These are phyloP conservation scores for Allantophomopsis lycopodina DNA, from an alignment of 2,329 filamentous ascomycete genomes.

Conservation along the genomic window DNA sequence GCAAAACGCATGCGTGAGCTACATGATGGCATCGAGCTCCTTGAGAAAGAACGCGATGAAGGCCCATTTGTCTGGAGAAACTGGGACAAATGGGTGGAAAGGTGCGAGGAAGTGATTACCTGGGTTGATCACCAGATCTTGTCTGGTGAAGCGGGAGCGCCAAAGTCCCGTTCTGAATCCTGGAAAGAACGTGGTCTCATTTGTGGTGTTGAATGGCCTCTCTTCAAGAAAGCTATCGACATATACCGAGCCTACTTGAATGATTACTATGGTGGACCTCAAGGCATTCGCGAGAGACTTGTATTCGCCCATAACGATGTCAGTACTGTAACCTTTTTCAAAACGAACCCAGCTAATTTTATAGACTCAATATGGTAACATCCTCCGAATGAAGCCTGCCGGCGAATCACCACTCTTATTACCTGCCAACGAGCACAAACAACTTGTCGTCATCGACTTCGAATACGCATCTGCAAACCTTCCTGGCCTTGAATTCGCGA, in stretches of 20 bases:
- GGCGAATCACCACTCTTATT: slow-evolving; percentile 74
- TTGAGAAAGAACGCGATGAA: slow-evolving; percentile 61
- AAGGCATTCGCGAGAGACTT: slow-evolving; percentile 57
- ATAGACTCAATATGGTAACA: slow-evolving; percentile 96
- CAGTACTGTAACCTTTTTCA: slow-evolving; percentile 20
- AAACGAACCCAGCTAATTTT: neutral
- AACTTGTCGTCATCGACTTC: slow-evolving; percentile 94
- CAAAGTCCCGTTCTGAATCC: slow-evolving; percentile 17
- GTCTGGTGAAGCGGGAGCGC: slow-evolving; percentile 17
- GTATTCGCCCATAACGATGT: slow-evolving; percentile 98
- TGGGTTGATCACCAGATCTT: slow-evolving; percentile 43
- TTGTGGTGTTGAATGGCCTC: slow-evolving; percentile 71
- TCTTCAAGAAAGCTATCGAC: slow-evolving; percentile 61
- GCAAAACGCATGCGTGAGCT: slow-evolving; percentile 96
- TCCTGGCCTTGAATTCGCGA: slow-evolving; percentile 82
- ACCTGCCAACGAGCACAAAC: slow-evolving; percentile 88
- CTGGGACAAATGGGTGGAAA: slow-evolving; percentile 63
- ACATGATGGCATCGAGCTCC: slow-evolving; percentile 81
- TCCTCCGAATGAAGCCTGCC: slow-evolving; percentile 58
- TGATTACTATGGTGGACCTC: slow-evolving; percentile 51
- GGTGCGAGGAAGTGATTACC: slow-evolving; percentile 34
- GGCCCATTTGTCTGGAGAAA: slow-evolving; percentile 82
- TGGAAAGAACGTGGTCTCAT: slow-evolving; percentile 66
- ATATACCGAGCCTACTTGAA: slow-evolving; percentile 68
- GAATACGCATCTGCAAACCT: slow-evolving; percentile 90